Evolutionary conservation across 352 stramenopile genomes (phyloP).

Genomic region (Pythium phragmitis): DNA sequence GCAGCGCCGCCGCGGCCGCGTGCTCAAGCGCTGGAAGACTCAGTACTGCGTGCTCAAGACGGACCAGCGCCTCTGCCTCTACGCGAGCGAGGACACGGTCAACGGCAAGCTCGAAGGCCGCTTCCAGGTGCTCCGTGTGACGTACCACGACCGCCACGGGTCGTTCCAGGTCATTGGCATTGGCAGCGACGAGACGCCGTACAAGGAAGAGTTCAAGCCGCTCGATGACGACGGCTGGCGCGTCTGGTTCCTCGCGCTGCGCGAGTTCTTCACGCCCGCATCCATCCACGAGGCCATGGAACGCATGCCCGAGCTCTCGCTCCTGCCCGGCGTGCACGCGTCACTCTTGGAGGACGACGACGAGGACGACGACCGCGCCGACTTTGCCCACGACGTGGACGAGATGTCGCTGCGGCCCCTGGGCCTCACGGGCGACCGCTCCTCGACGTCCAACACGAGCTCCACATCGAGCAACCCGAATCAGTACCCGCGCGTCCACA

Average conservation of each 20-base stretch:
- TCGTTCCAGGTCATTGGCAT: slow-evolving; percentile 59
- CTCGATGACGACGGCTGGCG: slow-evolving; percentile 38
- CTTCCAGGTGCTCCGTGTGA: slow-evolving; percentile 48
- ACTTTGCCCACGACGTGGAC: slow-evolving; percentile 22
- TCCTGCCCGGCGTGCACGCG: slow-evolving; percentile 18
- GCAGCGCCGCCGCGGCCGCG: slow-evolving; percentile 46
- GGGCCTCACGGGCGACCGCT: neutral
- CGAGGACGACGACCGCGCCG: slow-evolving; percentile 18
- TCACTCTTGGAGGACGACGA: slow-evolving; percentile 18
- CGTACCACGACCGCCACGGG: slow-evolving; percentile 45
- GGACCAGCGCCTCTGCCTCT: slow-evolving; percentile 54
- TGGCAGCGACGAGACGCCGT: slow-evolving; percentile 35
- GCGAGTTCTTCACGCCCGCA: slow-evolving; percentile 40
- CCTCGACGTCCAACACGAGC: slow-evolving; percentile 11
- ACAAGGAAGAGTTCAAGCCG: slow-evolving; percentile 50
- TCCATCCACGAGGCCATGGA: slow-evolving; percentile 39
- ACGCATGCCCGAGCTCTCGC: slow-evolving; percentile 40
- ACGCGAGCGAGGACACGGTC: slow-evolving; percentile 53
- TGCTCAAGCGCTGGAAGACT: slow-evolving; percentile 61
- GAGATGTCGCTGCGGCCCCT: slow-evolving; percentile 24
- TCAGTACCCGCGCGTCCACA: slow-evolving; percentile 13
- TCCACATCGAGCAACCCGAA: neutral
- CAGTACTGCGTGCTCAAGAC: slow-evolving; percentile 57
- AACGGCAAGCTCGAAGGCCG: slow-evolving; percentile 47
- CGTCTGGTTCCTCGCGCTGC: slow-evolving; percentile 47